These are phyloP conservation scores for Trichoderma pleuroti DNA, from an alignment of 2,329 filamentous ascomycete genomes.

Conservation along the genomic window DNA sequence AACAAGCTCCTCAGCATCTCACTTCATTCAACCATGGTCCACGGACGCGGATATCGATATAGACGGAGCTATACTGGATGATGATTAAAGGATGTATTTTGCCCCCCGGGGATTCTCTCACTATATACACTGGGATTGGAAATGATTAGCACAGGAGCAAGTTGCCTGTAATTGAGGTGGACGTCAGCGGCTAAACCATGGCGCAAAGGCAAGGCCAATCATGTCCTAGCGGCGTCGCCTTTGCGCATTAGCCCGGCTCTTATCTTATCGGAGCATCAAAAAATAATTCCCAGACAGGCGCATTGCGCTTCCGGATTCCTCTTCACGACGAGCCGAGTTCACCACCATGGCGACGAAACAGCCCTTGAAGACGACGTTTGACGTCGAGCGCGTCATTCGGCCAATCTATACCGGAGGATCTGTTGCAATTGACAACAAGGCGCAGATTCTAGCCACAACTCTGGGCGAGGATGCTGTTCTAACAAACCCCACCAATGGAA, in stretches of 20 bases:
- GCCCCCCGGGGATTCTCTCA: not conserved
- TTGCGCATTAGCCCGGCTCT: not conserved
- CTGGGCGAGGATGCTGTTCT: conserved; percentile 90
- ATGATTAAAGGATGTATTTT: not conserved
- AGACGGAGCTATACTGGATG: not conserved
- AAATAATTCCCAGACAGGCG: conserved; percentile 19
- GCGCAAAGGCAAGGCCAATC: not conserved
- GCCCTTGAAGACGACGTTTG: conserved; percentile 81
- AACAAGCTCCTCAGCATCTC: not conserved
- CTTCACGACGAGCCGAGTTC: not conserved
- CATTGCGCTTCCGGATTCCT: not conserved
- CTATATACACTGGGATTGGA: not conserved
- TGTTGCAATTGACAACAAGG: conserved; percentile 76
- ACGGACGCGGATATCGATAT: not conserved
- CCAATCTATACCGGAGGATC: conserved; percentile 93
- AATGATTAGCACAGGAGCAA: not conserved
- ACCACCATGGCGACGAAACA: conserved; percentile 55
- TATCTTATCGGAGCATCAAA: conserved; percentile 10
- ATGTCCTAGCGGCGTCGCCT: not conserved
- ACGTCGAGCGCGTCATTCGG: conserved; percentile 75
- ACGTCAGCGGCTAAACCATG: not conserved
- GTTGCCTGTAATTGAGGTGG: not conserved
- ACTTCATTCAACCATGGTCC: conserved; percentile 5
- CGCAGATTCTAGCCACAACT: conserved; percentile 78
- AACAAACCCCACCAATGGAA: conserved; percentile 78